phyloP scores from a whole-genome alignment of 2,329 filamentous ascomycete genomes.

The Pseudocercospora ulei region DNA sequence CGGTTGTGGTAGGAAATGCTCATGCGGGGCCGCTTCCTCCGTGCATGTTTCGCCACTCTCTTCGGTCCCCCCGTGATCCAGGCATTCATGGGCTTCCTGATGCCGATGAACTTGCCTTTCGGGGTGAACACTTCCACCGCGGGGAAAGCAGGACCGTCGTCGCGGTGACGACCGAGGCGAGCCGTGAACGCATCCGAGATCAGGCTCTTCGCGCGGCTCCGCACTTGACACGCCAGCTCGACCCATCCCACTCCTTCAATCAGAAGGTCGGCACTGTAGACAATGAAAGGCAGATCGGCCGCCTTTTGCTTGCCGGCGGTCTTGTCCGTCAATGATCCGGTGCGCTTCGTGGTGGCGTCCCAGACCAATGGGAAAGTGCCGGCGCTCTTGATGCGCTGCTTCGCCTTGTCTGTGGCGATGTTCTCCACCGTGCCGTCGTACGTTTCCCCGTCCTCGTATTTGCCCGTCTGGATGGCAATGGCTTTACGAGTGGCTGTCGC shows the following conservation, averaged over 20 bases:
- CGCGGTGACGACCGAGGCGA: constrained; percentile 14
- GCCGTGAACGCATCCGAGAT: constrained; percentile 22
- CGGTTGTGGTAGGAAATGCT: constrained; percentile 45
- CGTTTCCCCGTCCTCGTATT: constrained; percentile 43
- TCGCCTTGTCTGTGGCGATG: constrained; percentile 44
- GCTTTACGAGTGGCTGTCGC: constrained; percentile 73
- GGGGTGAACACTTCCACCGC: constrained; percentile 77
- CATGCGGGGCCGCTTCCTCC: constrained; percentile 51
- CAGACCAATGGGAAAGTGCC: constrained; percentile 65
- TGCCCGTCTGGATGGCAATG: constrained; percentile 54
- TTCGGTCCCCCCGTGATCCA: constrained; percentile 53
- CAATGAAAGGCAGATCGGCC: constrained; percentile 64
- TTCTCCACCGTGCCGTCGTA: constrained; percentile 50
- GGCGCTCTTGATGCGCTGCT: constrained; percentile 46
- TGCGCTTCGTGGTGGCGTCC: constrained; percentile 72
- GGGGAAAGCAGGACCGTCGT: constrained; percentile 39
- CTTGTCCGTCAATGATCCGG: constrained; percentile 58
- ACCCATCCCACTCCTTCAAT: constrained; percentile 92
- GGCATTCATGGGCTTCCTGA: constrained; percentile 59
- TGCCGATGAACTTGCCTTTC: constrained; percentile 66
- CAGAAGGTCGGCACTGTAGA: constrained; percentile 72
- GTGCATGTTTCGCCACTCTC: constrained; percentile 42
- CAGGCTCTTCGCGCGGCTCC: constrained; percentile 35
- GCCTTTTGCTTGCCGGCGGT: constrained; percentile 55
- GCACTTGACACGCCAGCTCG: constrained; percentile 73